Percentiles rank a stretch among this genome's conserved stretches.
Evolutionary conservation across 768 basidiomycete genomes (phyloP).

Genomic region (Coprinopsis cinerea): DNA sequence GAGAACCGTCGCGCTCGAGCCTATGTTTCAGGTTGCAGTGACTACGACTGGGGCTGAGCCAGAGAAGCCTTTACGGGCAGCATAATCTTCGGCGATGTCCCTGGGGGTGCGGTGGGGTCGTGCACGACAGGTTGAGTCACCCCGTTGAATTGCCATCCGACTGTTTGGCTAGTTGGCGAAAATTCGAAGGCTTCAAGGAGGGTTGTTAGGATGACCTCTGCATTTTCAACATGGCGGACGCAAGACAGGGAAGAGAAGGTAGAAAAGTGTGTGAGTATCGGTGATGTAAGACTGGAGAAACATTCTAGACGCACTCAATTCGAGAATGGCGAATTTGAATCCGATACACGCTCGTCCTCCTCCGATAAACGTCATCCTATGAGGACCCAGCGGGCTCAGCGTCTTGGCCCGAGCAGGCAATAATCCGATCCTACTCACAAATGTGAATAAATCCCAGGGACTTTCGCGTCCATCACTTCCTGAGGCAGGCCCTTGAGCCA

Average conservation of each 20-base stretch:
- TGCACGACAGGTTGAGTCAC: not conserved
- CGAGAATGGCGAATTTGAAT: constrained; percentile 49
- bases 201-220: constrained; percentile 13
- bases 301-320: constrained; percentile 40
- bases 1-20: not conserved
- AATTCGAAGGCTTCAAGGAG: constrained; percentile 11
- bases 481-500: constrained; percentile 32
- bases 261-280: too few species aligned
- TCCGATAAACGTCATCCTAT: constrained; percentile 17
- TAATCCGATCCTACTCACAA: constrained; percentile 19
- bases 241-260: not conserved
- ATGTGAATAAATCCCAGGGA: constrained; percentile 40
- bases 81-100: not conserved
- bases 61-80: not conserved
- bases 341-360: constrained; percentile 24
- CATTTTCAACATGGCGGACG: not conserved
- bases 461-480: constrained; percentile 25
- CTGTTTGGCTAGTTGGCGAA: not conserved
- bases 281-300: not conserved
- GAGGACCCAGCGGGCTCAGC: too few species aligned
- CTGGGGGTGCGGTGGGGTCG: not conserved
- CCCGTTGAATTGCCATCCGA: constrained; percentile 8
- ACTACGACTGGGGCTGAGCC: not conserved
- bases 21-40: not conserved
- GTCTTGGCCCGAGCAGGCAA: constrained; percentile 9